Percentiles rank a stretch among this genome's conserved stretches.
Conservation (phyloP, 441 rosid genomes). For the Jatropha podagrica region DNA sequence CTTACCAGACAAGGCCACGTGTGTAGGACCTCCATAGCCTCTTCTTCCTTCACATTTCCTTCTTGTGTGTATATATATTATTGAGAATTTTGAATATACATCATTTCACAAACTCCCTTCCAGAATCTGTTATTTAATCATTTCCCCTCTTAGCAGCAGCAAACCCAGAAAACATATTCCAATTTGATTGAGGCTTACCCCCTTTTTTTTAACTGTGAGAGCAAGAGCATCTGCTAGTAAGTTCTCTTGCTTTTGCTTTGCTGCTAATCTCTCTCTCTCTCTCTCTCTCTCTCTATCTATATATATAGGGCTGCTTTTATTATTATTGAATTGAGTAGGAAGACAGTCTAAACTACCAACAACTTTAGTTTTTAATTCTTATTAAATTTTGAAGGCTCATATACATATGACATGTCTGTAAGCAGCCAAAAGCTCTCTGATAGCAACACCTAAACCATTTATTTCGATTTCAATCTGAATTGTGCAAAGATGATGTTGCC, state of each 20-base stretch:
- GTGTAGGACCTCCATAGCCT: constrained; percentile 71
- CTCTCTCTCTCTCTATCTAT: too few species aligned
- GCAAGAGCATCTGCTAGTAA: not conserved
- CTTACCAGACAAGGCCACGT: constrained; percentile 81
- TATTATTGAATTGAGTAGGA: constrained; percentile 11
- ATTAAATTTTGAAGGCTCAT: not conserved
- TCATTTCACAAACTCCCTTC: constrained; percentile 36
- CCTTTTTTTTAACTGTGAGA: too few species aligned
- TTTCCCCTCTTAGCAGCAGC: constrained; percentile 19
- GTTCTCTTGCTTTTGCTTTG: not conserved
- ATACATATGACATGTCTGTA: constrained; percentile 24
- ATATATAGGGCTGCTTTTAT: not conserved
- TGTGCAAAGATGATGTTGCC: constrained; percentile 42
- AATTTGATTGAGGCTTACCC: too few species aligned
- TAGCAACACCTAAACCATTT: constrained; percentile 1
- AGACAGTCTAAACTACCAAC: not conserved
- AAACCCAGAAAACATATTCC: too few species aligned
- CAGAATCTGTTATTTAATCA: constrained; percentile 52
- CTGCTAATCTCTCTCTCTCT: too few species aligned
- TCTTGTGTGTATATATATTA: not conserved
- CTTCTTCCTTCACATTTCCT: constrained; percentile 30
- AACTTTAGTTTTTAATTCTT: not conserved
- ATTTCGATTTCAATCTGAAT: constrained; percentile 6
- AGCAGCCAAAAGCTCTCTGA: constrained; percentile 12
- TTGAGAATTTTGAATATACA: constrained; percentile 8